phyloP scores from a whole-genome alignment of 169 alveolate species.

The Plasmodium knowlesi region DNA sequence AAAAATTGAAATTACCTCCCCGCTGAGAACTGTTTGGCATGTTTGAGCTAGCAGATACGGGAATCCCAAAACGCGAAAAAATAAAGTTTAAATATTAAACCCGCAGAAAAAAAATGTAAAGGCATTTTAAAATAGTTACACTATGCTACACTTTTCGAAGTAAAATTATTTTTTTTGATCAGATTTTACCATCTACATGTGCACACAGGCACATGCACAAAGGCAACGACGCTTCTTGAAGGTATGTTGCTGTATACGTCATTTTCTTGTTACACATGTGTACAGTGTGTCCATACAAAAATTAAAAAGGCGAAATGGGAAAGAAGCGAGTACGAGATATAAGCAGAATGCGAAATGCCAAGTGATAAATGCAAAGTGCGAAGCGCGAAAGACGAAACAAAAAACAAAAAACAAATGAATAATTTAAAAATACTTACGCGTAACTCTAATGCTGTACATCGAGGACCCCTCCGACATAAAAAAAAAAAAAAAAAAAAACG shows the following conservation, averaged over 20 bases:
- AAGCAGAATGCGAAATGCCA: background rate
- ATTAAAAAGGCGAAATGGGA: background rate
- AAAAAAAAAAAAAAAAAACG: background rate
- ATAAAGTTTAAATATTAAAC: background rate
- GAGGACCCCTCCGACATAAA: conserved; percentile 5
- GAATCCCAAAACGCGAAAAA: background rate
- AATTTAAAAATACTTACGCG: conserved; percentile 1
- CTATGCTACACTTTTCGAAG: background rate
- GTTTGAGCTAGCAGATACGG: background rate
- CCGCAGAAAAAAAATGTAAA: background rate
- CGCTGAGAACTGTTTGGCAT: background rate
- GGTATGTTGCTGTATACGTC: background rate
- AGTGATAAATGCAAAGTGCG: background rate
- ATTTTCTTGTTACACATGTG: background rate
- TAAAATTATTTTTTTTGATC: background rate
- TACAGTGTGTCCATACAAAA: background rate
- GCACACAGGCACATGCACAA: background rate
- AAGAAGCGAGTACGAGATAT: background rate
- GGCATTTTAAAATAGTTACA: background rate
- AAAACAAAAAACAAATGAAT: conserved; percentile 37
- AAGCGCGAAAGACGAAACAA: conserved; percentile 1
- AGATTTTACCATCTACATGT: background rate
- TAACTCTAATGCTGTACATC: background rate
- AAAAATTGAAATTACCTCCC: background rate
- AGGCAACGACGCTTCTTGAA: background rate